Evolutionary conservation across 1,284 basidiomycete genomes (phyloP).

Genomic region (Naganishia albida): DNA sequence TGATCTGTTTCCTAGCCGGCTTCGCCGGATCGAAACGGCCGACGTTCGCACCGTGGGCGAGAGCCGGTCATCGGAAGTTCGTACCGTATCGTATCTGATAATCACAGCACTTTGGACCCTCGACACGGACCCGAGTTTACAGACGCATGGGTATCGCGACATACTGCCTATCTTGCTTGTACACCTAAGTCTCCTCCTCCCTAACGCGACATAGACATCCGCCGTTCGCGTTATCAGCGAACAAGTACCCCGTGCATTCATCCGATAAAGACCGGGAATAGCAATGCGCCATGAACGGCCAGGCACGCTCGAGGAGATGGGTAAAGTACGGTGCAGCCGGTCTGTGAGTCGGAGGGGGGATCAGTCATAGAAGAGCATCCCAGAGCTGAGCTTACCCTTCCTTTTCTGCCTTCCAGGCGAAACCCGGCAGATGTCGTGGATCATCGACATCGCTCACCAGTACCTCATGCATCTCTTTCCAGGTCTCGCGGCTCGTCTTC

Average conservation of each 20-base stretch:
- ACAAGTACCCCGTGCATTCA: neutral
- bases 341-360: neutral
- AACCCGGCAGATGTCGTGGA: slow-evolving; percentile 8
- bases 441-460: slow-evolving; percentile 10
- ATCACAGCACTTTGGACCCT: too few relatives aligned
- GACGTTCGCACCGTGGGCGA: neutral
- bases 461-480: slow-evolving; percentile 1
- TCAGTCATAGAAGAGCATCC: neutral
- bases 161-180: too few relatives aligned
- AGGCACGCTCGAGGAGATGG: slow-evolving; percentile 20
- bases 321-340: slow-evolving; percentile 14
- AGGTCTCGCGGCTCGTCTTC: neutral
- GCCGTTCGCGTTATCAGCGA: slow-evolving; percentile 9
- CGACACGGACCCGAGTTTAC: too few relatives aligned
- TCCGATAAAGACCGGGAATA: neutral
- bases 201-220: slow-evolving; percentile 9
- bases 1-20: neutral
- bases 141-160: too few relatives aligned
- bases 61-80: neutral
- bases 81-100: neutral
- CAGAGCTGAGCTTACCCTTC: slow-evolving; percentile 4
- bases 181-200: neutral
- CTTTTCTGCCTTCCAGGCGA: slow-evolving; percentile 20
- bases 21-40: neutral
- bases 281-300: slow-evolving; percentile 22